phyloP scores from a whole-genome alignment of 345 rosid genomes.

The Mangifera indica region DNA sequence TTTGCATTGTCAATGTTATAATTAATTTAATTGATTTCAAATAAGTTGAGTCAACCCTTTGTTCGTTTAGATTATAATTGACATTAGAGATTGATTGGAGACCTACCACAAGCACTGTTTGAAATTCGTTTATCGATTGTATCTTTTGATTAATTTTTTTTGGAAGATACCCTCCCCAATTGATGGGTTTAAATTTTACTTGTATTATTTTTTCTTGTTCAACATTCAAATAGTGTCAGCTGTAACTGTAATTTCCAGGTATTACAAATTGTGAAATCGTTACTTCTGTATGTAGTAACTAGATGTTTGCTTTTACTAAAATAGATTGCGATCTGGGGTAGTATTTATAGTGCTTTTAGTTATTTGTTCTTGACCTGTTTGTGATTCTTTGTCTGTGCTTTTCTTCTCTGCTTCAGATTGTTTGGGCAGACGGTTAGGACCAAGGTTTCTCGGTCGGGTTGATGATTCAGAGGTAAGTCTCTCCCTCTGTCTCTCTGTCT shows the following conservation, averaged over 20 bases:
- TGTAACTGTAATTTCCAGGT: not conserved
- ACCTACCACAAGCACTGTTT: not conserved
- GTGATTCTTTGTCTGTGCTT: slow-evolving; percentile 19
- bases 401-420: slow-evolving; percentile 62
- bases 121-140: not conserved
- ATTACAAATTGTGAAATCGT: not conserved
- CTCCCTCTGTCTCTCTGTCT: too few relatives aligned
- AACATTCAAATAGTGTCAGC: not conserved
- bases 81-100: slow-evolving; percentile 4
- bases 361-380: slow-evolving; percentile 15
- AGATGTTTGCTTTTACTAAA: not conserved
- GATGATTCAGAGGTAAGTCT: slow-evolving; percentile 89
- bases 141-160: not conserved
- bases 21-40: not conserved
- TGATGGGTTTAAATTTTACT: not conserved
- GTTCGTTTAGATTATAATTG: not conserved
- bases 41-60: not conserved
- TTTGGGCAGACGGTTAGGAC: slow-evolving; percentile 98
- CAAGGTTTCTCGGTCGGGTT: slow-evolving; percentile 82
- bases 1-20: not conserved
- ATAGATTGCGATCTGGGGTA: slow-evolving; percentile 2
- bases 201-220: not conserved
- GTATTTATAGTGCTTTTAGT: slow-evolving; percentile 8
- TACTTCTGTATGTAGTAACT: not conserved
- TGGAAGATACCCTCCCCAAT: not conserved